A percentile compares a stretch with the other conserved stretches of the same genome.
phyloP scores from a whole-genome alignment of 2,329 filamentous ascomycete species.

The Leptographium flavum region DNA sequence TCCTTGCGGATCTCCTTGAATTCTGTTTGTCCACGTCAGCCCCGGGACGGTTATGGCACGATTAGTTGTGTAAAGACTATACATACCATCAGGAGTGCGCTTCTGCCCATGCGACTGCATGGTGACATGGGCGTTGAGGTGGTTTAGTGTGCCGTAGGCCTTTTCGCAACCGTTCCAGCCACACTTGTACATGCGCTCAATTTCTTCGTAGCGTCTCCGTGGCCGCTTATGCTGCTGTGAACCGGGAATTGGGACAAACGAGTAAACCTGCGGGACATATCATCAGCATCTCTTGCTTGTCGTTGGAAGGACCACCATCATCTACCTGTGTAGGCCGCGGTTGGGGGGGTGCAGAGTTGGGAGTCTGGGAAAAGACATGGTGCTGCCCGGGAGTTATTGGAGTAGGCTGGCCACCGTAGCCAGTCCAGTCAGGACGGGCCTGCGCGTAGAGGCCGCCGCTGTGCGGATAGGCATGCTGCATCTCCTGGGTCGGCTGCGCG shows the following conservation, averaged over 20 bases:
- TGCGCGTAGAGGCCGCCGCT: conserved; percentile 51
- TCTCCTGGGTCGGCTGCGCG: conserved; percentile 66
- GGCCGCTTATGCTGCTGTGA: conserved; percentile 96
- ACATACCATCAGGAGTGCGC: conserved; percentile 89
- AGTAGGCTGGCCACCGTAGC: conserved; percentile 42
- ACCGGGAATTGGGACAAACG: conserved; percentile 92
- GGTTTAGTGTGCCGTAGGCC: conserved; percentile 93
- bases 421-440: conserved; percentile 60
- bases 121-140: conserved; percentile 93
- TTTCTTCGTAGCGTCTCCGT: conserved; percentile 87
- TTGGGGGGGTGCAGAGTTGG: conserved; percentile 39
- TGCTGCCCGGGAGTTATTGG: conserved; percentile 37
- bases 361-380: conserved; percentile 40
- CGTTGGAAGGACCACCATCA: conserved; percentile 6
- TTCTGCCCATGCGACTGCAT: conserved; percentile 97
- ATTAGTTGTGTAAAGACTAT: no score
- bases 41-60: no score
- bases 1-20: conserved; percentile 90
- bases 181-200: conserved; percentile 99
- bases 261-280: conserved; percentile 67
- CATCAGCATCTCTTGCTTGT: neutral
- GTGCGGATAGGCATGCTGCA: conserved; percentile 63
- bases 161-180: conserved; percentile 98
- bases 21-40: no score
- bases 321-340: conserved; percentile 47